Evolutionary conservation across 2,329 filamentous ascomycete genomes (phyloP).

Genomic region (Fusarium concolor): DNA sequence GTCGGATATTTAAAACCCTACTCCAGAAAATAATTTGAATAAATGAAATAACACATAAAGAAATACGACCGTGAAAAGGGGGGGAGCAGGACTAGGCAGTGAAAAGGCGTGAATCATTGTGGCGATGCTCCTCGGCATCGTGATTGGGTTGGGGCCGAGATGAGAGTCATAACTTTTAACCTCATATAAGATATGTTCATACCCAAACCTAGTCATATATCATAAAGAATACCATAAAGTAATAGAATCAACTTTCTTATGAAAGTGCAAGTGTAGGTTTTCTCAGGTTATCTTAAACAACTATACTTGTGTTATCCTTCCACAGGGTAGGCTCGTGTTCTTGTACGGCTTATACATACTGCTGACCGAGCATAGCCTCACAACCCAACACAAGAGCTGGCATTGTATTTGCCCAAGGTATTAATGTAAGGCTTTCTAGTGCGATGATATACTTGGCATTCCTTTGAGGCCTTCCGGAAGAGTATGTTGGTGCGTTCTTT

Average conservation of each 20-base stretch:
- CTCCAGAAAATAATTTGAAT: neutral
- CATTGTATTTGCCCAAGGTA: neutral
- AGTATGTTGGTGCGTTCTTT: neutral
- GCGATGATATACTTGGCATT: too few relatives aligned
- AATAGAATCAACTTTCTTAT: neutral
- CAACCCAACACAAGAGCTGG: neutral
- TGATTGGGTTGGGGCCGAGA: conserved; percentile 7
- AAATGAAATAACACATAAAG: neutral
- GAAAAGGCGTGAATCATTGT: conserved; percentile 10
- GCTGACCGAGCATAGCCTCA: conserved; percentile 3
- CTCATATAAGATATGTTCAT: neutral
- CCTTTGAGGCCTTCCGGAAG: neutral
- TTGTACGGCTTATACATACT: conserved; percentile 8
- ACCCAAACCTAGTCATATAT: neutral
- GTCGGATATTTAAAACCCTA: neutral
- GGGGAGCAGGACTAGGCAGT: conserved; percentile 6
- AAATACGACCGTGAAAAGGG: neutral
- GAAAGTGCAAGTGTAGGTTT: neutral
- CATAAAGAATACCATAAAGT: neutral
- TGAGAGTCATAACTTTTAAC: neutral
- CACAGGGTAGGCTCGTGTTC: conserved; percentile 14
- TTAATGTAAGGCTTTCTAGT: neutral
- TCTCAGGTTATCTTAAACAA: neutral
- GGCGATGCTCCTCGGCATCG: conserved; percentile 6
- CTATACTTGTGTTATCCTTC: neutral